Conservation (phyloP, 768 basidiomycete genomes). For the Royoungia palumana region DNA sequence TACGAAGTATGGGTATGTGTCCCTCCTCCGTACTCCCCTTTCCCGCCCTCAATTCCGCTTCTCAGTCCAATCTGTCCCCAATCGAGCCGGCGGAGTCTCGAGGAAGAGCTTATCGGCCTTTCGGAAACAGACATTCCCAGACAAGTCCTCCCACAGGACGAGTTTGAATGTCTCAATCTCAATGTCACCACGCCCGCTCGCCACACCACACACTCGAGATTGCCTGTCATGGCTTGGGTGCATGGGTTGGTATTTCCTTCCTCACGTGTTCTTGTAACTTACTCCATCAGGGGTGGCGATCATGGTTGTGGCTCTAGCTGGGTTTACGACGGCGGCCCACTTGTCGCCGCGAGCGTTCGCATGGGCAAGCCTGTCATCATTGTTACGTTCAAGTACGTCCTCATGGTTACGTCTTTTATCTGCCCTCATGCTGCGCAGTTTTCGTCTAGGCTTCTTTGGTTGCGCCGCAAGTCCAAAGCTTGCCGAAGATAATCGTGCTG, state of each 20-base stretch:
- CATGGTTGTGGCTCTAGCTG: conserved; percentile 73
- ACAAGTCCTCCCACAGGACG: conserved; percentile 59
- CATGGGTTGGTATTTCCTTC: conserved; percentile 57
- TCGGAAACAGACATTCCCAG: conserved; percentile 49
- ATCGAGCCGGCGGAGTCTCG: conserved; percentile 42
- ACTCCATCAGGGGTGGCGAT: conserved; percentile 57
- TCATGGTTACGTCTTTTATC: conserved; percentile 15
- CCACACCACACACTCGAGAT: conserved; percentile 45
- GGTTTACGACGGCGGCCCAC: conserved; percentile 70
- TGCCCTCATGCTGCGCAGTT: conserved; percentile 40
- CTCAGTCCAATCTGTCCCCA: conserved; percentile 77
- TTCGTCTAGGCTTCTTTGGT: conserved; percentile 73
- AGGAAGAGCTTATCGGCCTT: conserved; percentile 63
- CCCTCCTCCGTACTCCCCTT: conserved; percentile 6
- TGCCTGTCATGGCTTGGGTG: conserved; percentile 85
- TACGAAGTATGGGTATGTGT: conserved; percentile 59
- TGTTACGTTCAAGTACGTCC: conserved; percentile 70
- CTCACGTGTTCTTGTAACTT: conserved; percentile 14
- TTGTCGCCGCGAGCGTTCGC: conserved; percentile 65
- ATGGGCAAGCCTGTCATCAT: conserved; percentile 64
- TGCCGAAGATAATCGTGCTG: conserved; percentile 60
- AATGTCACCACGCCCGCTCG: conserved; percentile 75
- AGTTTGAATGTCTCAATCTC: conserved; percentile 77
- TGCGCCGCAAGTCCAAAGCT: conserved; percentile 67
- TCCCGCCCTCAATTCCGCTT: conserved; percentile 2